Percentiles rank a stretch among this genome's conserved stretches.
Evolutionary conservation across 371 early-diverging fungal genomes (phyloP).

Genomic region (Smittium culicis): DNA sequence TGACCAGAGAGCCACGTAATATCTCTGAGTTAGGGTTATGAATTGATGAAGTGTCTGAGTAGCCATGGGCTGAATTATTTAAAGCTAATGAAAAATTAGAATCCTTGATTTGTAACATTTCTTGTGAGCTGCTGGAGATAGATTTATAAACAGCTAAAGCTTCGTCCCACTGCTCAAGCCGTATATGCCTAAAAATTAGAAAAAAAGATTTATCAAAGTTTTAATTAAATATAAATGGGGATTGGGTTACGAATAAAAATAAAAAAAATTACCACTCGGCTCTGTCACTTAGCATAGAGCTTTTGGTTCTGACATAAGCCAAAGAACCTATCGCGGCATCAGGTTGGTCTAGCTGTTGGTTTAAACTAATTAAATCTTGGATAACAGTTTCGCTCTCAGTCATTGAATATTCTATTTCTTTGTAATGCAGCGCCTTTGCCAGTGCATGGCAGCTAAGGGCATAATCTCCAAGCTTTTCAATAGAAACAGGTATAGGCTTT

Average conservation of each 20-base stretch:
- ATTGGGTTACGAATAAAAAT: background rate
- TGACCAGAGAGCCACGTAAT: background rate
- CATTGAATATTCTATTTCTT: constrained; percentile 85
- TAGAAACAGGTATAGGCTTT: constrained; percentile 85
- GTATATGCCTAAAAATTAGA: constrained; percentile 28
- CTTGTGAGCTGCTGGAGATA: constrained; percentile 62
- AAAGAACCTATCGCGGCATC: constrained; percentile 94
- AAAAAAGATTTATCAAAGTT: too few relatives aligned
- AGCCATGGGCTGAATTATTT: background rate
- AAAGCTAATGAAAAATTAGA: background rate
- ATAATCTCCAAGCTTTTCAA: constrained; percentile 73
- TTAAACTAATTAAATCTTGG: constrained; percentile 85
- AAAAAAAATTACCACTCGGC: constrained; percentile 71
- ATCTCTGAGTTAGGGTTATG: background rate
- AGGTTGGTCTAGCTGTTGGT: constrained; percentile 87
- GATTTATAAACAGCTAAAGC: constrained; percentile 77
- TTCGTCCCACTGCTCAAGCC: constrained; percentile 89
- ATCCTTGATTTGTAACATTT: background rate
- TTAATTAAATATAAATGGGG: background rate
- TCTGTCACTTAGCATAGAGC: constrained; percentile 57
- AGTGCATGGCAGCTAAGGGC: constrained; percentile 90
- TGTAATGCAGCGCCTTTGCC: constrained; percentile 93
- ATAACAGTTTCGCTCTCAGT: constrained; percentile 76
- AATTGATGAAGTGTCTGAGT: background rate
- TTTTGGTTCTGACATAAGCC: constrained; percentile 64